phyloP scores from a whole-genome alignment of 768 basidiomycete genomes.

The Lentinula raphanica region DNA sequence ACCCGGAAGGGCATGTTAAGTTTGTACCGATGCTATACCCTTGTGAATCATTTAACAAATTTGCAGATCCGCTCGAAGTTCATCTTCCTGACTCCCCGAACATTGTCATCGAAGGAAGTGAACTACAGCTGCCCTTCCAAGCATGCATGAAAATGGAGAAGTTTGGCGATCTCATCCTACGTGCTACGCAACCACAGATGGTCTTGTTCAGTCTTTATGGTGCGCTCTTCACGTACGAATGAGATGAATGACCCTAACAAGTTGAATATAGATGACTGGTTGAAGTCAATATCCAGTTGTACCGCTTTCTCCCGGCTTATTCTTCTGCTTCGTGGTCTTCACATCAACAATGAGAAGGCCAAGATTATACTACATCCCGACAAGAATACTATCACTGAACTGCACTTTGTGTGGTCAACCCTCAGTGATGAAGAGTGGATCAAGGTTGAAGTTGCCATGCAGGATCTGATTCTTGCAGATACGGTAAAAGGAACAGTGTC shows the following conservation, averaged over 20 bases:
- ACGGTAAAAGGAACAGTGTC: constrained; percentile 98
- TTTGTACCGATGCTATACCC: constrained; percentile 28
- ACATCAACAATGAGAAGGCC: constrained; percentile 99
- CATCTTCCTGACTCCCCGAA: constrained; percentile 99
- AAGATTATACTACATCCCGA: constrained; percentile 98
- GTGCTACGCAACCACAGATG: constrained; percentile 98
- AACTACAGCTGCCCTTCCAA: constrained; percentile 98
- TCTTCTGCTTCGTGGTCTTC: constrained; percentile 91
- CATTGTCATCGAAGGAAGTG: constrained; percentile 99
- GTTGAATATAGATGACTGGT: constrained; percentile 84
- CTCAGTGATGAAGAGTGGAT: constrained; percentile 96
- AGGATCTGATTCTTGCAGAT: constrained; percentile 97
- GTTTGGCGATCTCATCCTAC: constrained; percentile 96
- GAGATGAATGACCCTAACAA: background rate
- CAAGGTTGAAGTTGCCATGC: constrained; percentile 97
- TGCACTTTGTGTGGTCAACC: constrained; percentile 97
- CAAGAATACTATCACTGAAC: constrained; percentile 93
- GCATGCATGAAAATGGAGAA: constrained; percentile 99
- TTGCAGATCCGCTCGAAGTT: constrained; percentile 85
- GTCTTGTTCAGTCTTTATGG: constrained; percentile 96
- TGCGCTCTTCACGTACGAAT: constrained; percentile 20
- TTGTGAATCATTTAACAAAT: background rate
- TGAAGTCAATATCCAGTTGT: constrained; percentile 98
- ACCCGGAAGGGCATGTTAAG: constrained; percentile 99
- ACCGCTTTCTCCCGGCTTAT: constrained; percentile 98